Evolutionary conservation across 108 stramenopile species (phyloP), one percentile per base, ranked within the genome.

Genomic region (Conticribra weissflogii): DNA sequence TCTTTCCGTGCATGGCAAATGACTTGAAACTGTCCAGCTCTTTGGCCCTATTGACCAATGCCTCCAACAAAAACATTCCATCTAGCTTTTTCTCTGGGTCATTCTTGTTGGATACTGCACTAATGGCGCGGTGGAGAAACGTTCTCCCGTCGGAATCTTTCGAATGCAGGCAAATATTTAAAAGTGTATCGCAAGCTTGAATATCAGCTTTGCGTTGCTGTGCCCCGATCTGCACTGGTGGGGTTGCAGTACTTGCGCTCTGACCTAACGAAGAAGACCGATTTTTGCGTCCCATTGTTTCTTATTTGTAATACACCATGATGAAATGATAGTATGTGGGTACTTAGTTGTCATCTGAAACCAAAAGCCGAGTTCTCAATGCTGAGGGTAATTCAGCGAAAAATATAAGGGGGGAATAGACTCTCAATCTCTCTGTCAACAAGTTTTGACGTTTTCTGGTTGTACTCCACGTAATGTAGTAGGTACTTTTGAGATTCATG

Each of bases 11-110:
- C n/a, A n/a, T n/a, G n/a, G 45, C 5, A 48, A 25, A 12, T 62
- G 61, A 3, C 12, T 12, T 19, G n/a, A 54, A 7, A 16, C 8
- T 54, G 24, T 71, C 70, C 60, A 71, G 21, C 27, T 71, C 70
- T 28, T 62, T 71, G 22, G 46, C 59, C 25, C 70, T 52, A 15
- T 54, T 54, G 33, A 31, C 59, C 22, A 71, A 25, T 17, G 25
- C 51, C 27, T 62, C 53, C 34, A 71, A 60, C 52, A 62, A 71
- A 50, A 52, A 62, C 25, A 59, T 46, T 27, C 44, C 70, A 54
- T 71, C 70, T 36, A 29, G 12, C n/a, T 59, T 51, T 34, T 44
- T 16, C n/a, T 71, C 61, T 18, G 8, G 18, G 14, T 34, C 9
- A 19, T 29, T 33, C 46, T 54, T 32, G 28, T 48, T 32, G 9